Evolutionary conservation across 345 rosid species (phyloP).

Genomic region (Brassica juncea): DNA sequence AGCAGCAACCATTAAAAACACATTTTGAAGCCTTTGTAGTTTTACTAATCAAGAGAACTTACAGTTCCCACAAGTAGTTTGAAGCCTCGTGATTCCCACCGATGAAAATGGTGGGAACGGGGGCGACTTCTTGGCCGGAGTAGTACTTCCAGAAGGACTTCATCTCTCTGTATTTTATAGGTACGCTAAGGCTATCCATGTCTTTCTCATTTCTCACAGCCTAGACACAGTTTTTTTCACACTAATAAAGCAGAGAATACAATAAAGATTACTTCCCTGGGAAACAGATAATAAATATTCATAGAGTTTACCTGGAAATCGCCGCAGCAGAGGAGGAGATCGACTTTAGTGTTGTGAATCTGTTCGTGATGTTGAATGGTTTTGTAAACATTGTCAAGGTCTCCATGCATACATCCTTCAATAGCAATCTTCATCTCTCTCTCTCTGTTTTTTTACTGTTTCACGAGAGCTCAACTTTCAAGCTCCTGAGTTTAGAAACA

Average conservation of each 20-base stretch:
- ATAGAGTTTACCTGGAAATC: slow-evolving; percentile 67
- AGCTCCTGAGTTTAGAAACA: neutral
- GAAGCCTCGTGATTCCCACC: slow-evolving; percentile 99
- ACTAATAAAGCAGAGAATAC: too few relatives aligned
- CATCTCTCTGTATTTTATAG: slow-evolving; percentile 68
- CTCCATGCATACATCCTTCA: slow-evolving; percentile 99
- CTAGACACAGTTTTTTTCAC: slow-evolving; percentile 40
- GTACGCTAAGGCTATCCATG: slow-evolving; percentile 81
- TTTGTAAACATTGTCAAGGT: slow-evolving; percentile 73
- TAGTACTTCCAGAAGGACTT: slow-evolving; percentile 94
- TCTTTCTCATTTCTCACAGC: slow-evolving; percentile 86
- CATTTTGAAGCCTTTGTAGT: neutral
- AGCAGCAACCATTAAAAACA: slow-evolving; percentile 18
- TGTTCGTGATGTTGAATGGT: slow-evolving; percentile 64
- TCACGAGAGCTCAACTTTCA: too few relatives aligned
- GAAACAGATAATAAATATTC: neutral
- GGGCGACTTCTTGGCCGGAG: slow-evolving; percentile 77
- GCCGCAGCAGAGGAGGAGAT: slow-evolving; percentile 95
- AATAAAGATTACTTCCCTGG: too few relatives aligned
- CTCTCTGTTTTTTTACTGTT: neutral
- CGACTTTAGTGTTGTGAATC: slow-evolving; percentile 63
- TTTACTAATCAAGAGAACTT: slow-evolving; percentile 24
- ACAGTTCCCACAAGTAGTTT: slow-evolving; percentile 93
- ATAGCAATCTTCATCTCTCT: slow-evolving; percentile 79
- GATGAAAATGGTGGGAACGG: slow-evolving; percentile 88